These are phyloP conservation scores for Chytriomyces sp. DNA, from an alignment of 192 early-diverging fungal species.

Conservation along the genomic window DNA sequence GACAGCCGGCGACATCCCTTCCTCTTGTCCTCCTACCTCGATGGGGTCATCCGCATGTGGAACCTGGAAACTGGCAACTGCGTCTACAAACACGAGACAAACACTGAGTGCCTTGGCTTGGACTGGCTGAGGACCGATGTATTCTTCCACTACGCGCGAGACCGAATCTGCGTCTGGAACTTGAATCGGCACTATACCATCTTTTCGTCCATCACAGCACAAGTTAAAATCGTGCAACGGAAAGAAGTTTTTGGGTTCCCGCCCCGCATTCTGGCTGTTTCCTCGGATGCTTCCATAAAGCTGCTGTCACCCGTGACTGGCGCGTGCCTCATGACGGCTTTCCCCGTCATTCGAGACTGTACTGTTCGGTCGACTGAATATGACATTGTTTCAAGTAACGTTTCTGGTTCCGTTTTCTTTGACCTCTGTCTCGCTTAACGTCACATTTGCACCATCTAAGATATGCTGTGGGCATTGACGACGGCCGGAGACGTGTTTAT, in stretches of 20 bases:
- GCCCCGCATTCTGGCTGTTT: conserved; percentile 49
- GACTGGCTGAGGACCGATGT: conserved; percentile 49
- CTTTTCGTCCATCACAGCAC: conserved; percentile 42
- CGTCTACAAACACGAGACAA: conserved; percentile 45
- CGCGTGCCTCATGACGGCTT: conserved; percentile 46
- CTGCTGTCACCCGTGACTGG: conserved; percentile 56
- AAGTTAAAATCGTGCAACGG: conserved; percentile 29
- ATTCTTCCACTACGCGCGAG: conserved; percentile 50
- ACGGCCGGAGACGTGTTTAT: conserved; percentile 48
- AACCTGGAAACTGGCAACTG: conserved; percentile 52
- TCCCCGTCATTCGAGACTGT: conserved; percentile 54
- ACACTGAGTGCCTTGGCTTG: conserved; percentile 48
- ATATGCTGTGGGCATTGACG: conserved; percentile 48
- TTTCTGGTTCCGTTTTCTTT: background rate
- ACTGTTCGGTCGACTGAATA: conserved; percentile 39
- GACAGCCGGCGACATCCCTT: conserved; percentile 39
- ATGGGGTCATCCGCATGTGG: conserved; percentile 59
- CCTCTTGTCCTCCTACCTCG: conserved; percentile 53
- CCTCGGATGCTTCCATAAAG: conserved; percentile 47
- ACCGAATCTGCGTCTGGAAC: conserved; percentile 50
- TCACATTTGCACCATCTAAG: conserved; percentile 14
- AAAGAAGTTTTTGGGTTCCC: conserved; percentile 20
- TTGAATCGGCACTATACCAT: conserved; percentile 50
- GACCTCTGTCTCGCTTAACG: conserved; percentile 21
- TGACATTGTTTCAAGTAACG: conserved; percentile 47